Evolutionary conservation across 805 yeast species (phyloP).

Genomic region (Lipomyces chichibuensis): DNA sequence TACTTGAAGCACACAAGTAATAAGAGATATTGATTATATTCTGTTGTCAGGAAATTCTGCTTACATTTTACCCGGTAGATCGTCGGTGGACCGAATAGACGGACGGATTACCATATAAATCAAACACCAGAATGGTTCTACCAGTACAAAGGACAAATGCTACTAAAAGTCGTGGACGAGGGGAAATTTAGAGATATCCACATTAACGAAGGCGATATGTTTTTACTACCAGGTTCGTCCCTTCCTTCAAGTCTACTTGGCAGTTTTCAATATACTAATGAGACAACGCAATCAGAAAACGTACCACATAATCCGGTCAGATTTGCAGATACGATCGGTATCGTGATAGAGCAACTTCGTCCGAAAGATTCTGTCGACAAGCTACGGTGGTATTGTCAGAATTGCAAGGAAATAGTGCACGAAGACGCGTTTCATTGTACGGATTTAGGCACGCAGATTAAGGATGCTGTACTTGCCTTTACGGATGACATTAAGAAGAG

Average conservation of each 20-base stretch:
- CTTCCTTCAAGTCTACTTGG: no score
- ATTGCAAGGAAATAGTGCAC: conserved; percentile 65
- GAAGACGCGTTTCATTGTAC: conserved; percentile 72
- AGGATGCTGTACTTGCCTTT: conserved; percentile 73
- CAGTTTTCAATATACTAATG: neutral
- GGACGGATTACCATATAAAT: conserved; percentile 91
- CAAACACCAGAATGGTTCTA: conserved; percentile 94
- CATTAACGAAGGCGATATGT: conserved; percentile 86
- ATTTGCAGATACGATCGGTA: conserved; percentile 80
- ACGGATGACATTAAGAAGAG: conserved; percentile 64
- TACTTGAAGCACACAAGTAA: neutral
- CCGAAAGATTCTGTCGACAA: conserved; percentile 71
- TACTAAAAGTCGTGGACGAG: conserved; percentile 77
- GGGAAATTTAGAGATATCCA: conserved; percentile 74
- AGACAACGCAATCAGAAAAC: conserved; percentile 50
- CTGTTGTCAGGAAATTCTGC: neutral
- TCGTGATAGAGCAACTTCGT: conserved; percentile 90
- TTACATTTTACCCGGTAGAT: conserved; percentile 45
- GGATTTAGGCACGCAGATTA: conserved; percentile 89
- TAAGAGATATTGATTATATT: neutral
- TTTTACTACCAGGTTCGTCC: conserved; percentile 62
- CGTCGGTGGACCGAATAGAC: conserved; percentile 93
- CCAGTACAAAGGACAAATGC: conserved; percentile 83
- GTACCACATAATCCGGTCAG: conserved; percentile 90
- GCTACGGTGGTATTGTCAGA: conserved; percentile 84